Base-by-base conservation (phyloP, 1,284 basidiomycete genomes). In the Ceratobasidium sp. region DNA sequence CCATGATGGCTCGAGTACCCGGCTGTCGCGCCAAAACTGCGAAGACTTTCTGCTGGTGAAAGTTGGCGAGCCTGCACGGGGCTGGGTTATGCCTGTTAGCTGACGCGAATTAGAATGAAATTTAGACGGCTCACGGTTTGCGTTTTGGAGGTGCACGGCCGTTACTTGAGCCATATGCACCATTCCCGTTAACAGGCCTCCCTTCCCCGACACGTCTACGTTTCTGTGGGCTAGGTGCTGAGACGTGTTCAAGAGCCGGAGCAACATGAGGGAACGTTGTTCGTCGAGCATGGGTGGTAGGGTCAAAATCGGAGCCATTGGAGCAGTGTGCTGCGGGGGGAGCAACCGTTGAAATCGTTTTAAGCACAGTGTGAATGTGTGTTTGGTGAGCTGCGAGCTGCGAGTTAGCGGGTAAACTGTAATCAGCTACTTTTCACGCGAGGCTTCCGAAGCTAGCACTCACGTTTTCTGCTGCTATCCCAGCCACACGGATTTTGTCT, bases 401-500 rank as follows among this genome's bases (percentile, higher is more conserved):
- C 2, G 54, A 9, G 29, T 14, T 43, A 16, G 41, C 13, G 48
- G 13, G 16, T 37, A 54, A n/a, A n/a, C 41, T 66, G n/a, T 11
- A n/a, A 13, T 53, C 34, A 53, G 46, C 61, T 29, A 24, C n/a
- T 43, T 22, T 11, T n/a, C 9, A 43, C 1, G 8, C 41, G 31
- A 19, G 11, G 27, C 8, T 41, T 62, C 39, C 19, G 41, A 75
- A 27, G 22, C 27, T 75, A 27, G 66, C 9, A 81, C 85, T 78
- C 77, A 88, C 87, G 16, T 86, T 93, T 83, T 99, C 97, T 71
- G 95, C 95, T 11, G 96, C 96, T 78, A 93, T 93, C 78, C 92
- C 95, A 11, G 96, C 96, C 75, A 98, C 96, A 79, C 96, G 89
- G 81, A 99, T 98, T 87, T 99, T 99, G 89, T 99, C 97, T 82